Evolutionary conservation across 805 yeast genomes (phyloP).

Genomic region (Metschnikowia corniflorae): DNA sequence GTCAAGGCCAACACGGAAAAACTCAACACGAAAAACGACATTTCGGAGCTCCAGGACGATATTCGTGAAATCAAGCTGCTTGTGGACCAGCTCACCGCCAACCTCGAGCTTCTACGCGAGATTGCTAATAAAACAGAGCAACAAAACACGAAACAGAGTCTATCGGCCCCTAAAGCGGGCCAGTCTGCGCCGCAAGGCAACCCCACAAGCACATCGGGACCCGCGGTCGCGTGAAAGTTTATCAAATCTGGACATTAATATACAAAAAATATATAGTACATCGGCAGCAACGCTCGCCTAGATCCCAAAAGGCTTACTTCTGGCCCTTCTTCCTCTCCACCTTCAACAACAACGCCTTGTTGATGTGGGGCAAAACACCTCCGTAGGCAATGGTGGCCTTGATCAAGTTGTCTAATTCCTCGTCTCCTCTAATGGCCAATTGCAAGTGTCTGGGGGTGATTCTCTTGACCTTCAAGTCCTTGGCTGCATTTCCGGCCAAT

Average conservation of each 20-base stretch:
- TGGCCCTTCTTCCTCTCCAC: constrained; percentile 28
- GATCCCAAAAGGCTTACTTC: constrained; percentile 14
- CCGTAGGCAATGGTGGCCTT: constrained; percentile 33
- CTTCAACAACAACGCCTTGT: constrained; percentile 33
- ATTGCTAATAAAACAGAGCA: no score
- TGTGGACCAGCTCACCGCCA: constrained; percentile 14
- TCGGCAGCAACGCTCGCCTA: no score
- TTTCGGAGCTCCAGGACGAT: constrained; percentile 65
- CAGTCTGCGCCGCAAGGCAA: no score
- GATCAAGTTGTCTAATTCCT: constrained; percentile 32
- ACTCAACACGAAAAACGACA: constrained; percentile 70
- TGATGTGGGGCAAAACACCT: constrained; percentile 34
- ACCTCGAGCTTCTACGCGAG: constrained; percentile 12
- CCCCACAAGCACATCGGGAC: not conserved
- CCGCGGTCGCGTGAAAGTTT: no score
- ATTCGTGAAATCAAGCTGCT: constrained; percentile 49
- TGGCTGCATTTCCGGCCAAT: constrained; percentile 32
- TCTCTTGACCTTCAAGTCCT: constrained; percentile 32
- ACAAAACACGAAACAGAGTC: no score
- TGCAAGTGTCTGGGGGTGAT: constrained; percentile 32
- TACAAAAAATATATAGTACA: constrained; percentile 19
- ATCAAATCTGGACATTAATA: constrained; percentile 13
- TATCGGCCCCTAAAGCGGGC: no score
- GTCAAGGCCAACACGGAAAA: constrained; percentile 59
- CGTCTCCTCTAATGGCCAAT: constrained; percentile 32